Conservation (phyloP, 768 basidiomycete species). For the Suillus sp. region DNA sequence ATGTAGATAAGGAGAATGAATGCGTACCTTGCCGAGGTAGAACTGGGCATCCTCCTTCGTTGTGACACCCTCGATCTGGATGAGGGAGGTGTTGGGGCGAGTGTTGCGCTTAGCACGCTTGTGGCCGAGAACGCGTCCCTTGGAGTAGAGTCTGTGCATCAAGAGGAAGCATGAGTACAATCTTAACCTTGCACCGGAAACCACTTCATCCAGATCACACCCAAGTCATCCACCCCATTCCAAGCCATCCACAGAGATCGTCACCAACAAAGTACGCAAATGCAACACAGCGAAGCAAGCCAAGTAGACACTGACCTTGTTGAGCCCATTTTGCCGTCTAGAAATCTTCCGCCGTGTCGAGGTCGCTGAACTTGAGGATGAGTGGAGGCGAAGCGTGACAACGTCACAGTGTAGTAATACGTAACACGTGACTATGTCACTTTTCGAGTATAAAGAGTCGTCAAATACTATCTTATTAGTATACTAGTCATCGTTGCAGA, state of each 20-base stretch:
- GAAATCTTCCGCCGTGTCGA: constrained; percentile 25
- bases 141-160: constrained; percentile 79
- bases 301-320: constrained; percentile 62
- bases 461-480: not conserved
- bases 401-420: constrained; percentile 26
- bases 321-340: constrained; percentile 68
- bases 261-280: constrained; percentile 4
- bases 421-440: constrained; percentile 26
- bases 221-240: constrained; percentile 7
- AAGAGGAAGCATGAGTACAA: constrained; percentile 9
- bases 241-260: constrained; percentile 21
- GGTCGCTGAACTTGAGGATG: constrained; percentile 27
- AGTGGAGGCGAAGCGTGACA: constrained; percentile 25
- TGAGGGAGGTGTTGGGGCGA: constrained; percentile 91
- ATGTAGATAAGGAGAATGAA: not conserved
- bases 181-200: constrained; percentile 13
- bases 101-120: constrained; percentile 98
- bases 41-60: constrained; percentile 94
- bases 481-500: constrained; percentile 40
- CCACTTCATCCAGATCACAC: constrained; percentile 15
- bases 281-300: not conserved
- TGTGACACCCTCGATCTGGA: constrained; percentile 96
- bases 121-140: constrained; percentile 97
- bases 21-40: constrained; percentile 95
- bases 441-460: constrained; percentile 6